Base-by-base conservation (phyloP, 106 monocot genomes). In the Phalaenopsis equestris region DNA sequence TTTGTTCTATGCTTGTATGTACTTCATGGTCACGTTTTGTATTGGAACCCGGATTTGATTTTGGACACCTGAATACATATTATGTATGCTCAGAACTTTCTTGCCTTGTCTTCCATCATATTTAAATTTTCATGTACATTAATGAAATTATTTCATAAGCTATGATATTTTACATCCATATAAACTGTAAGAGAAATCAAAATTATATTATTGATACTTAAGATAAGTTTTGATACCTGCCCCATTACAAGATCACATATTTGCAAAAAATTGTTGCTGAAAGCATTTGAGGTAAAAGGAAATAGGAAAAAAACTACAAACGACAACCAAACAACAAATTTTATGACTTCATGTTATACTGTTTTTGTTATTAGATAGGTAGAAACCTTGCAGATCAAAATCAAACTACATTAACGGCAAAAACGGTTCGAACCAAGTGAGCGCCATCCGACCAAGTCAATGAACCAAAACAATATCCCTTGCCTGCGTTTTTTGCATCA, bases 371-470 rank as follows among this genome's bases (percentile, higher is more conserved):
- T 70, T 70, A 70, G 4, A 36, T 39, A 39, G 14, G 1, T 39
- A 70, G 23, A 36, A 14, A 70, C 15, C 12, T 39, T 8, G 19
- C 52, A 52, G 14, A 12, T 52, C 11, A 18, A 83, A 84, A 80
- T 80, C 75, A 95, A 15, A 91, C 55, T 19, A 93, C 85, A 80
- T 93, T 91, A 56, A 91, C 88, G 9, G 88, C 90, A 79, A 96
- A 93, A 21, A 79, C 90, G 1, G 87, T 86, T 45, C 87, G 85
- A 49, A 91, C 96, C 3, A 75, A 82, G 78, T 91, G 96, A 16
- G 80, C 81, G 6, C 93, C 93, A 73, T 96, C 93, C 4, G 88
- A 93, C 96, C 96, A 96, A 23, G 82, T 86, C 37, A 96, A 18
- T 17, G 90, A 81, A 4, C 96, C 96, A 36, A 72, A 93, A 15